phyloP scores from a whole-genome alignment of 106 monocot genomes.

The Dendrobium catenatum region DNA sequence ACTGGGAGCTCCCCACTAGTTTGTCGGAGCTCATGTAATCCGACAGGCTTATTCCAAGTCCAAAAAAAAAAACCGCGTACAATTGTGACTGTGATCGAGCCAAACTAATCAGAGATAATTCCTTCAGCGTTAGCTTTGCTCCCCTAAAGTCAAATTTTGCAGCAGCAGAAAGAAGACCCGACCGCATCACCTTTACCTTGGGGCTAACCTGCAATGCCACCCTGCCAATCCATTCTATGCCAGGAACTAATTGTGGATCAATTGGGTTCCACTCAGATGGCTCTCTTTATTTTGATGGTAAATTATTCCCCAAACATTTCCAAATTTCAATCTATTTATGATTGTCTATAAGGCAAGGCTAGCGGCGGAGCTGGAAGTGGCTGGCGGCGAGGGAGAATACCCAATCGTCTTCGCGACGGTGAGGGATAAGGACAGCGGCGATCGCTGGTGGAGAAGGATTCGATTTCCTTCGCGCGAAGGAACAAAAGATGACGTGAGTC shows the following conservation, averaged over 20 bases:
- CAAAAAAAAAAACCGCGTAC: background rate
- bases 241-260: constrained; percentile 55
- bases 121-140: background rate
- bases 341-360: no score
- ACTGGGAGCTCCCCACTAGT: constrained; percentile 27
- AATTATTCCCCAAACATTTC: background rate
- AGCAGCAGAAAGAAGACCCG: background rate
- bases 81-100: constrained; percentile 18
- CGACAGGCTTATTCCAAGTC: constrained; percentile 30
- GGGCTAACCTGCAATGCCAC: constrained; percentile 26
- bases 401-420: no score
- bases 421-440: no score
- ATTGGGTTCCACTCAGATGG: constrained; percentile 75
- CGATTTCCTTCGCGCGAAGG: no score
- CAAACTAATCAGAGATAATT: constrained; percentile 31
- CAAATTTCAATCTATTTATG: no score
- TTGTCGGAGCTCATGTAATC: constrained; percentile 69
- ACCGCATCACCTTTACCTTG: constrained; percentile 22
- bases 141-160: background rate
- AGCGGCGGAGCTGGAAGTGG: no score
- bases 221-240: background rate
- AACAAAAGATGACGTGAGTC: no score
- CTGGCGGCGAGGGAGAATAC: no score
- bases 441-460: no score
- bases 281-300: constrained; percentile 72